Evolutionary conservation across 139 green algal genomes (phyloP), one percentile per base, ranked within the genome.

Genomic region (Volvox reticuliferus): DNA sequence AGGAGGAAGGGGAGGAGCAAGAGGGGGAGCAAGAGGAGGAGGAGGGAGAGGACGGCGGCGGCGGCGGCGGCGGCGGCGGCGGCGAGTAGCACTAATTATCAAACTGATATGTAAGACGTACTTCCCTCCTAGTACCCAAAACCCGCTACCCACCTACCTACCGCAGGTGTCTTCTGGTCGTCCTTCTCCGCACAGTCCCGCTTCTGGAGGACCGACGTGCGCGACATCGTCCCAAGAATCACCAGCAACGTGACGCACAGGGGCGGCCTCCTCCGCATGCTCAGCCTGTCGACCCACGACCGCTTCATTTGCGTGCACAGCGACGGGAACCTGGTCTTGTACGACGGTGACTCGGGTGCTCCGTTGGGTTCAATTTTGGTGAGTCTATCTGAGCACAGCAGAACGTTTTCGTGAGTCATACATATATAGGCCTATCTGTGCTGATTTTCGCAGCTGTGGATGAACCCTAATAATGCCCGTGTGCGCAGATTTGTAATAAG

Each of bases 121-220:
- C n/a, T n/a, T n/a, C n/a, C n/a, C n/a, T n/a, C n/a, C n/a, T n/a
- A n/a, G n/a, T n/a, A n/a, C n/a, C n/a, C n/a, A n/a, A n/a, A n/a
- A n/a, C n/a, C n/a, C n/a, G n/a, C 44, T 55, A 9, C 44, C 44
- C 44, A 73, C 21, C 24, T 9, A 24, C 2, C 65, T 73, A 62
- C 63, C 16, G 65, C 83, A 88, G 83, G 83, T 36, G 67, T 88
- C 13, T 88, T 88, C 12, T 88, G 67, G 65, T 88, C 63, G 17
- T 71, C 83, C 21, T 68, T 30, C 67, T 36, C 83, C 35, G 24
- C 19, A 68, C 83, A 88, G 83, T 18, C 14, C 65, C 79, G 62
- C 35, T 88, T 88, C 83, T 88, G 67, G 65, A 62, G 83, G 24
- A 88, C 63, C 67, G 83, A 88, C 35, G 83, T 88, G 18, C 65